A percentile compares a stretch with the other conserved stretches of the same genome.
phyloP scores from a whole-genome alignment of 2,329 filamentous ascomycete species.

The Ceratocystis destructans region DNA sequence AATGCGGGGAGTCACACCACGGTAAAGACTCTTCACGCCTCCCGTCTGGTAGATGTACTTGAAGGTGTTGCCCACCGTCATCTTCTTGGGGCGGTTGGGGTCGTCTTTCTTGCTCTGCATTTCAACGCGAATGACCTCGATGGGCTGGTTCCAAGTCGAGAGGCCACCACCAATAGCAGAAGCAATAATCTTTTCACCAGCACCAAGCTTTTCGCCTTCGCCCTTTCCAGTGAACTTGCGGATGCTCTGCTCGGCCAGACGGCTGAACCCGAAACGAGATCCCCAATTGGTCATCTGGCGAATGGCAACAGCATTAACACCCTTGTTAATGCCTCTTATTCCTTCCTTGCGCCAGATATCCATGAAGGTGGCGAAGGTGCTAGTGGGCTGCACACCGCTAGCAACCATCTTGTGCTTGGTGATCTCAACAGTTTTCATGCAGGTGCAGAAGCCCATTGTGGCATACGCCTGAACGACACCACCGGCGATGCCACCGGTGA shows the following conservation, averaged over 20 bases:
- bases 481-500: conserved; percentile 79
- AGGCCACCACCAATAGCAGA: conserved; percentile 82
- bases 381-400: conserved; percentile 66
- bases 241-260: conserved; percentile 82
- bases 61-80: conserved; percentile 81
- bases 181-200: conserved; percentile 78
- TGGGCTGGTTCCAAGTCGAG: conserved; percentile 97
- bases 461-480: conserved; percentile 97
- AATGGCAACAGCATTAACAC: conserved; percentile 96
- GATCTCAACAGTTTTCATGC: conserved; percentile 99
- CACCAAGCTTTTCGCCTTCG: conserved; percentile 60
- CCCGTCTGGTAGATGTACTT: conserved; percentile 84
- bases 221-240: conserved; percentile 65
- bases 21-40: conserved; percentile 84
- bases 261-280: conserved; percentile 82
- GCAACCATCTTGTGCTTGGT: conserved; percentile 93
- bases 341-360: conserved; percentile 92
- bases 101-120: conserved; percentile 99
- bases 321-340: conserved; percentile 91
- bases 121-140: conserved; percentile 98
- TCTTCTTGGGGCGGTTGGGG: conserved; percentile 95
- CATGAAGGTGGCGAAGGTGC: conserved; percentile 92
- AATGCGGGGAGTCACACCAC: conserved; percentile 85
- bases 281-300: conserved; percentile 99
- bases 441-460: conserved; percentile 99